Percentiles rank a stretch among this genome's conserved stretches.
Conservation (phyloP, 2,329 filamentous ascomycete genomes). For the Dothiorella sarmentorum region DNA sequence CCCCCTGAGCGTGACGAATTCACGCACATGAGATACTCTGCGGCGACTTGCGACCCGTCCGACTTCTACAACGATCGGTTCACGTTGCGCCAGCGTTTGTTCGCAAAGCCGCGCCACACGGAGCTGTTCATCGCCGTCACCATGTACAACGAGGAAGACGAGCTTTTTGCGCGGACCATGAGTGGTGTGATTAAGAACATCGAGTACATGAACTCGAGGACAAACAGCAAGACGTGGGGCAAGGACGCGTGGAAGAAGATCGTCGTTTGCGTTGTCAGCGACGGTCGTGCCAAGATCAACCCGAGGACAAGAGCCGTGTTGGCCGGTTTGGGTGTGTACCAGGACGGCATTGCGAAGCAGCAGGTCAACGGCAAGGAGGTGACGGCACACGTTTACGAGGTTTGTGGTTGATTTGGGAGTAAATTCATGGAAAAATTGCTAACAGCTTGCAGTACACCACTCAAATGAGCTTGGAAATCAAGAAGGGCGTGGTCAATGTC, state of each 20-base stretch:
- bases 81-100: slow-evolving; percentile 84
- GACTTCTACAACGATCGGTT: slow-evolving; percentile 88
- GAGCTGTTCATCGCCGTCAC: slow-evolving; percentile 96
- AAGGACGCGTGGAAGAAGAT: slow-evolving; percentile 99
- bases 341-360: slow-evolving; percentile 97
- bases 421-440: neutral
- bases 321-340: slow-evolving; percentile 92
- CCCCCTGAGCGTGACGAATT: slow-evolving; percentile 78
- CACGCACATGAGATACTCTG: slow-evolving; percentile 89
- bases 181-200: slow-evolving; percentile 98
- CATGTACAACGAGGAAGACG: slow-evolving; percentile 99
- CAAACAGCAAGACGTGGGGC: slow-evolving; percentile 95
- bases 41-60: slow-evolving; percentile 87
- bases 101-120: slow-evolving; percentile 87
- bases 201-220: slow-evolving; percentile 93
- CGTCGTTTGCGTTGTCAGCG: slow-evolving; percentile 94
- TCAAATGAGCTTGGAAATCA: slow-evolving; percentile 81
- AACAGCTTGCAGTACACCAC: slow-evolving; percentile 63
- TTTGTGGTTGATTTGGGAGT: slow-evolving; percentile 20
- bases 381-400: slow-evolving; percentile 90
- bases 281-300: slow-evolving; percentile 96
- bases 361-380: slow-evolving; percentile 96
- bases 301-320: slow-evolving; percentile 82
- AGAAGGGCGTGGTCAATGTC: slow-evolving; percentile 81
- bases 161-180: slow-evolving; percentile 93